Evolutionary conservation across 371 early-diverging fungal genomes (phyloP), one percentile per base, ranked within the genome.

Genomic region (Choanephora cucurbitarum): DNA sequence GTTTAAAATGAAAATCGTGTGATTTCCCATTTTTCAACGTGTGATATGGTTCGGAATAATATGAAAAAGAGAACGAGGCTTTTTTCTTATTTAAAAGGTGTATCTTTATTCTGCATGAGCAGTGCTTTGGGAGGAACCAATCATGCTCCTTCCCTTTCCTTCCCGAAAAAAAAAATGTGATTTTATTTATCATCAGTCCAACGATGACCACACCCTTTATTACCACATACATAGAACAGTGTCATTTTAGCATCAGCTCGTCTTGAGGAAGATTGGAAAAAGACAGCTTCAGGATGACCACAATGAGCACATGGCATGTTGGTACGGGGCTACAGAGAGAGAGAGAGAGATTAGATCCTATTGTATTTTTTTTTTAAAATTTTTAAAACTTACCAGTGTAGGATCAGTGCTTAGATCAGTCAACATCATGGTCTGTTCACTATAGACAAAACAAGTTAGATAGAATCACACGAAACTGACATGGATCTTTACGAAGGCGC

Each of bases 201-300:
- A 49, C 91, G 86, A 65, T 92, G 83, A 41, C 85, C 83, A 69
- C 95, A 93, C 13, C 66, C 73, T 41, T 67, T 77, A 63, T 86
- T 88, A 53, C 86, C 85, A 69, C 97, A 97, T n/a, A 93, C 92
- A 66, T 93, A 96, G 67, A 89, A 95, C 11, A 95, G 72, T 24
- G 87, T 91, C 93, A 99, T 96, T 39, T 91, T 91, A 4, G 92
- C 87, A 56, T 99, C 98, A 5, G 82, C 84, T 42, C 86, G 77
- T 60, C 89, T 83, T 21, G 93, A 90, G 57, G 89, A 86, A 18
- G 92, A 88, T 73, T 96, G 95, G 78, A 94, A 98, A 68, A 90
- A 96, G 15, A 97, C 92, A 0, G 93, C 93, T 64, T 90, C 88
- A 18, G 75, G 70, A 46, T 86, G 59, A 10, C 75, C 80, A 75